phyloP scores from a whole-genome alignment of 805 yeast species.

The Lipomyces mesembrius region DNA sequence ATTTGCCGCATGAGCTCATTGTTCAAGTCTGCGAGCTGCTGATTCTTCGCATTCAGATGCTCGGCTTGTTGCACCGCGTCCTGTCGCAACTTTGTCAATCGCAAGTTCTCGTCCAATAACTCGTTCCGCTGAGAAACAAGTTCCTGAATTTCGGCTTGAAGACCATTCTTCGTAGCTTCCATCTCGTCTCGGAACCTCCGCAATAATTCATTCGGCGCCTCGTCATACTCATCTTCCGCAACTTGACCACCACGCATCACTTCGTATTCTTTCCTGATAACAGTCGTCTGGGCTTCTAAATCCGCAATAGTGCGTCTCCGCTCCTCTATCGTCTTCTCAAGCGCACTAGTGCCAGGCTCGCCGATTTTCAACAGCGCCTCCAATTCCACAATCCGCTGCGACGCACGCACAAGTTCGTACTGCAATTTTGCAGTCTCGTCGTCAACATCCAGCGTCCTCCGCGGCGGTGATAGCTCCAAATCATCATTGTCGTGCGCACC shows the following conservation, averaged over 20 bases:
- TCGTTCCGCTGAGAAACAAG: constrained; percentile 43
- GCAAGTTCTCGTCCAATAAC: constrained; percentile 42
- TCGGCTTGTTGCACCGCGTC: constrained; percentile 44
- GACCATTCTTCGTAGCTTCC: constrained; percentile 52
- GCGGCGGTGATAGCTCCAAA: background rate
- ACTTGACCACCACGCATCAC: constrained; percentile 50
- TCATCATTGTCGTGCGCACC: background rate
- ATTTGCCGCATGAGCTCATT: constrained; percentile 46
- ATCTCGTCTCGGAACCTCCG: constrained; percentile 53
- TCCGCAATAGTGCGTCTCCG: constrained; percentile 47
- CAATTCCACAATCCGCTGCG: constrained; percentile 31
- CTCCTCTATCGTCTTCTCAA: constrained; percentile 33
- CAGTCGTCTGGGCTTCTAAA: constrained; percentile 45
- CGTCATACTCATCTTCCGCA: constrained; percentile 44
- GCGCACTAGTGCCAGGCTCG: constrained; percentile 11
- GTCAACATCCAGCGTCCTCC: background rate
- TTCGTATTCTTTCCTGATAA: constrained; percentile 50
- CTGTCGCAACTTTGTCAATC: constrained; percentile 40
- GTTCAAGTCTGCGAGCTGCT: constrained; percentile 48
- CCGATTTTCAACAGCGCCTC: constrained; percentile 21
- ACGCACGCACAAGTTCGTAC: constrained; percentile 22
- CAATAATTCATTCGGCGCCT: constrained; percentile 52
- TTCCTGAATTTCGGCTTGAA: constrained; percentile 53
- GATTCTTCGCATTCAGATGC: constrained; percentile 44
- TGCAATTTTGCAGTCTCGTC: constrained; percentile 15